Percentiles rank a stretch among this genome's conserved stretches.
These are phyloP conservation scores for Colletotrichum magnum DNA, from an alignment of 2,329 filamentous ascomycete species.

Conservation along the genomic window DNA sequence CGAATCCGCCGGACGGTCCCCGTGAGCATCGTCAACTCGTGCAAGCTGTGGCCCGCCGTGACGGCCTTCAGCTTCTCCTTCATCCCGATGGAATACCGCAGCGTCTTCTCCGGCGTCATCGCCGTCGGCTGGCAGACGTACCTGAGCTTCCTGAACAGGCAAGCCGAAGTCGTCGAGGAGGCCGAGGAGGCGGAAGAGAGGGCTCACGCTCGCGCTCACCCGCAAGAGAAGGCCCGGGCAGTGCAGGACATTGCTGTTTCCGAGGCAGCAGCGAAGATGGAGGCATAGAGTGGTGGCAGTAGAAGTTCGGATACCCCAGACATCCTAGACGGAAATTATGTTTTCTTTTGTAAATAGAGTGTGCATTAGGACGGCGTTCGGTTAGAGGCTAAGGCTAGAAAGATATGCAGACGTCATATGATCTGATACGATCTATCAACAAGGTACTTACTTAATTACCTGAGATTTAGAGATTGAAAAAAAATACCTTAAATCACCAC, in stretches of 20 bases:
- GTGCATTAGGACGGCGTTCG: slow-evolving; percentile 35
- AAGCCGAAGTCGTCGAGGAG: slow-evolving; percentile 69
- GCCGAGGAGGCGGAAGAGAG: slow-evolving; percentile 27
- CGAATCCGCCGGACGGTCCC: slow-evolving; percentile 84
- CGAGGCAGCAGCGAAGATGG: slow-evolving; percentile 26
- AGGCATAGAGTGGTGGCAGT: slow-evolving; percentile 9
- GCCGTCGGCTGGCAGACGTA: slow-evolving; percentile 96
- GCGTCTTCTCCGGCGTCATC: slow-evolving; percentile 83
- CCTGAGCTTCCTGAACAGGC: slow-evolving; percentile 83
- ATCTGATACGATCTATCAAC: slow-evolving; percentile 28
- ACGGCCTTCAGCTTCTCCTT: slow-evolving; percentile 92
- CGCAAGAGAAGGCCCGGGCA: slow-evolving; percentile 4
- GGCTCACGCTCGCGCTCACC: not conserved
- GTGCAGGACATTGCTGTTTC: slow-evolving; percentile 27
- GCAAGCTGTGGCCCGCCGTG: slow-evolving; percentile 90
- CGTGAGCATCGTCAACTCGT: slow-evolving; percentile 80
- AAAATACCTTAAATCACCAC: slow-evolving; percentile 16
- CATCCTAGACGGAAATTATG: slow-evolving; percentile 6
- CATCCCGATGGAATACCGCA: slow-evolving; percentile 82
- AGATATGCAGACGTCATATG: slow-evolving; percentile 34
- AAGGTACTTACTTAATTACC: not conserved
- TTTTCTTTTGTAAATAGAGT: slow-evolving; percentile 24
- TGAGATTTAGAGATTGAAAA: too few species aligned
- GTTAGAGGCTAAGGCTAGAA: slow-evolving; percentile 15
- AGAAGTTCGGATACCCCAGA: not conserved